These are phyloP conservation scores for Sphaerostilbella broomeana DNA, from an alignment of 2,329 filamentous ascomycete species.

Conservation along the genomic window DNA sequence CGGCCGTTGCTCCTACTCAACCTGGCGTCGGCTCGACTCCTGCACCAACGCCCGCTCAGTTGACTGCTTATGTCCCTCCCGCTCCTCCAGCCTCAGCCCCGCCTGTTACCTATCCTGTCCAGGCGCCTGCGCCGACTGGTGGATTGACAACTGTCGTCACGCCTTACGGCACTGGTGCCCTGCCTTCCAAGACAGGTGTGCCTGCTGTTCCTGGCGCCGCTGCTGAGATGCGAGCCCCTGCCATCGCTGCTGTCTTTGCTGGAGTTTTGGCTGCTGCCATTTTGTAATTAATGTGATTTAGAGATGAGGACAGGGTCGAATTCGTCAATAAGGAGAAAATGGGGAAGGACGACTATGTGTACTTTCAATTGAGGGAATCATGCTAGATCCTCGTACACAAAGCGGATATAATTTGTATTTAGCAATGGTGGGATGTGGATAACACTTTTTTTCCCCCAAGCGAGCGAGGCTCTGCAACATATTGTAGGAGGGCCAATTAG, in stretches of 20 bases:
- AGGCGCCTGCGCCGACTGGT: constrained; percentile 6
- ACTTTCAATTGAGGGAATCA: background rate
- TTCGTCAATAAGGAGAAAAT: too few species aligned
- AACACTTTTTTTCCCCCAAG: background rate
- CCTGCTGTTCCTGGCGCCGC: constrained; percentile 17
- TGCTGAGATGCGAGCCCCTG: constrained; percentile 12
- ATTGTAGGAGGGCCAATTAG: too few species aligned
- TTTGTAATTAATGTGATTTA: constrained; percentile 15
- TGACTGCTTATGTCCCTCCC: constrained; percentile 8
- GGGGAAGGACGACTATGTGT: background rate
- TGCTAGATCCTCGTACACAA: background rate
- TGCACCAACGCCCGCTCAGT: constrained; percentile 8
- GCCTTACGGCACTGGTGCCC: constrained; percentile 12
- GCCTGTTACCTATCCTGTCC: constrained; percentile 3
- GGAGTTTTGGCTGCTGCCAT: constrained; percentile 17
- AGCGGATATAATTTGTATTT: background rate
- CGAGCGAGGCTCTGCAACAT: background rate
- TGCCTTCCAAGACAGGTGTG: constrained; percentile 8
- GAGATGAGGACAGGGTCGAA: constrained; percentile 8
- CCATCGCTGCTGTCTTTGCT: constrained; percentile 16
- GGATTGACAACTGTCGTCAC: constrained; percentile 13
- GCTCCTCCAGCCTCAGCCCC: background rate
- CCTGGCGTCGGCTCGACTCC: constrained; percentile 15
- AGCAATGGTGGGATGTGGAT: background rate
- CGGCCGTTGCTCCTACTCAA: constrained; percentile 16